phyloP scores from a whole-genome alignment of 805 yeast genomes.

The Tetrapisispora pingtungensis region DNA sequence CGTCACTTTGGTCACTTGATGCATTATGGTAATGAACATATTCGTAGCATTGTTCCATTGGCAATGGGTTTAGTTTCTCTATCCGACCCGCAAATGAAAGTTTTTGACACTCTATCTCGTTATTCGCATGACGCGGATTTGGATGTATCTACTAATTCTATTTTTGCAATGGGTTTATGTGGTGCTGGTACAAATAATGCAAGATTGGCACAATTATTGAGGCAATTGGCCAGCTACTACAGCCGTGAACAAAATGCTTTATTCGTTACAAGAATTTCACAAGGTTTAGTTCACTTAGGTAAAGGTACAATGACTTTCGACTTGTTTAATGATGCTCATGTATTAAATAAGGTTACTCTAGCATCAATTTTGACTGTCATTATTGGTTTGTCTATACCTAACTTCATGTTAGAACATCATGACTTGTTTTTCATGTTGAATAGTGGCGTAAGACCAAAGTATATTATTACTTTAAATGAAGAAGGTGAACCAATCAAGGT shows the following conservation, averaged over 20 bases:
- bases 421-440: conserved; percentile 76
- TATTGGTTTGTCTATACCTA: conserved; percentile 78
- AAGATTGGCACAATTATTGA: conserved; percentile 85
- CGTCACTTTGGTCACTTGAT: conserved; percentile 95
- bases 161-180: conserved; percentile 93
- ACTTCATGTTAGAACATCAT: conserved; percentile 74
- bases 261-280: conserved; percentile 89
- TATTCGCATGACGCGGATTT: conserved; percentile 92
- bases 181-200: conserved; percentile 99
- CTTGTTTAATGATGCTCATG: conserved; percentile 83
- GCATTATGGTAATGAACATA: conserved; percentile 92
- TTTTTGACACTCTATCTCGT: conserved; percentile 89
- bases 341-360: conserved; percentile 76
- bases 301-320: conserved; percentile 88
- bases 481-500: conserved; percentile 85
- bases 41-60: conserved; percentile 89
- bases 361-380: conserved; percentile 82
- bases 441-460: conserved; percentile 85
- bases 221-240: conserved; percentile 92
- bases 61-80: conserved; percentile 96
- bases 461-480: conserved; percentile 87
- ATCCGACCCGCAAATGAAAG: conserved; percentile 93
- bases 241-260: conserved; percentile 81
- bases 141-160: conserved; percentile 90
- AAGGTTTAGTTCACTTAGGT: conserved; percentile 90